Percentiles rank a stretch among this genome's conserved stretches.
These are phyloP conservation scores for Sclerotinia spermophila DNA, from an alignment of 2,329 filamentous ascomycete genomes.

Conservation along the genomic window DNA sequence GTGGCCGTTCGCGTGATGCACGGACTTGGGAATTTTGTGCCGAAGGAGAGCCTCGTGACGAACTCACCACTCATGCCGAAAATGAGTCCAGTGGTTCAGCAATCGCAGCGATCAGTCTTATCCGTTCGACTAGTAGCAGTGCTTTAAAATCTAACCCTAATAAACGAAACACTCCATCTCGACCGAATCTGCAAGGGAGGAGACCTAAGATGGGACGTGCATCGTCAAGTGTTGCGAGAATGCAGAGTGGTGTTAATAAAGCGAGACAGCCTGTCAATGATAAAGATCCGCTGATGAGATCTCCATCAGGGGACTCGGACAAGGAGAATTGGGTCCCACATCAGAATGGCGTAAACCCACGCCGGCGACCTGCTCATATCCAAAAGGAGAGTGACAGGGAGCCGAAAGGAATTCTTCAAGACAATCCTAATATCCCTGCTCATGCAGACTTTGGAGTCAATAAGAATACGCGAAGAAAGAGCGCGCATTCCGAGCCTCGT, in stretches of 20 bases:
- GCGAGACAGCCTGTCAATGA: constrained; percentile 29
- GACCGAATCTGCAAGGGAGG: constrained; percentile 45
- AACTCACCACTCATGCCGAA: constrained; percentile 75
- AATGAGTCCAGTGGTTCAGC: constrained; percentile 77
- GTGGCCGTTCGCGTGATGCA: constrained; percentile 79
- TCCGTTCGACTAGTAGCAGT: constrained; percentile 66
- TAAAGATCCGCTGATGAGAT: constrained; percentile 43
- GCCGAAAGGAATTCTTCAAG: constrained; percentile 31
- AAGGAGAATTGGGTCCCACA: constrained; percentile 85
- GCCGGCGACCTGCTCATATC: constrained; percentile 34
- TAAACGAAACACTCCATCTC: constrained; percentile 59
- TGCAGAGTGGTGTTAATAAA: constrained; percentile 47
- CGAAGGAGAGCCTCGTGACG: constrained; percentile 73
- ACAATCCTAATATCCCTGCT: constrained; percentile 29
- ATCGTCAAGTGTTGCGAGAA: constrained; percentile 57
- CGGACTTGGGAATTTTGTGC: constrained; percentile 90
- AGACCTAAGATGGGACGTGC: constrained; percentile 59
- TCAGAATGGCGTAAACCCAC: constrained; percentile 45
- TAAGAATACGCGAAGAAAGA: constrained; percentile 29
- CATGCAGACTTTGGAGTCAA: constrained; percentile 30
- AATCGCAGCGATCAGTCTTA: constrained; percentile 73
- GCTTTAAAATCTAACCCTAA: constrained; percentile 50
- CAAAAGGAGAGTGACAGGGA: constrained; percentile 25
- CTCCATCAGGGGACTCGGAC: constrained; percentile 71
- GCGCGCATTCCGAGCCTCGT: constrained; percentile 37